These are phyloP conservation scores for Chromera velia DNA, from an alignment of 73 alveolate genomes.

Conservation along the genomic window DNA sequence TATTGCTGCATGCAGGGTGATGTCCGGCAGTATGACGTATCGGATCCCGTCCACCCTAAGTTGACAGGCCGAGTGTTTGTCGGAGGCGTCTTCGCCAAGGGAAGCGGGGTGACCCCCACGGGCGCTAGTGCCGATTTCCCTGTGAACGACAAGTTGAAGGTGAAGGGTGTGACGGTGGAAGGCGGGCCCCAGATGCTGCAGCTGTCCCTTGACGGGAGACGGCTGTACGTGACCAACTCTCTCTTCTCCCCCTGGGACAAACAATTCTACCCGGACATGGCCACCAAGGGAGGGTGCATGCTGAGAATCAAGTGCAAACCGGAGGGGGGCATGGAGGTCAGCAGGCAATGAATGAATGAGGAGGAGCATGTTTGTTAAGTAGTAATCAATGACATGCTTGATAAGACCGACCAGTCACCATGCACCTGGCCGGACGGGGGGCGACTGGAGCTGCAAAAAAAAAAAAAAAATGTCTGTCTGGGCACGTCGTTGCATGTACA, in stretches of 20 bases:
- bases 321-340: too few relatives aligned
- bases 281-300: constrained; percentile 25
- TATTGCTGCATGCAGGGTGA: too few relatives aligned
- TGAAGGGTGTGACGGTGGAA: neutral
- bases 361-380: too few relatives aligned
- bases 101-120: constrained; percentile 3
- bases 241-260: constrained; percentile 46
- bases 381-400: too few relatives aligned
- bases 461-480: too few relatives aligned
- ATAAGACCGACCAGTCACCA: too few relatives aligned
- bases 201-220: constrained; percentile 45
- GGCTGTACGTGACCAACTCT: constrained; percentile 45
- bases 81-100: constrained; percentile 14
- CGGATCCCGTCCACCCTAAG: constrained; percentile 19
- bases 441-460: too few relatives aligned
- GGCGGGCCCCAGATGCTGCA: constrained; percentile 50
- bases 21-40: constrained; percentile 40
- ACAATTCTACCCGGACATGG: constrained; percentile 50
- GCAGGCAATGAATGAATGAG: too few relatives aligned
- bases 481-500: too few relatives aligned
- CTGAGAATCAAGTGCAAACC: too few relatives aligned
- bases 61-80: constrained; percentile 31
- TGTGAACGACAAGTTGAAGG: constrained; percentile 1
- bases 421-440: too few relatives aligned
- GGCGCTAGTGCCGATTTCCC: too few relatives aligned